phyloP scores from a whole-genome alignment of 176 grass and related monocot genomes.

The Pontederia crassipes region DNA sequence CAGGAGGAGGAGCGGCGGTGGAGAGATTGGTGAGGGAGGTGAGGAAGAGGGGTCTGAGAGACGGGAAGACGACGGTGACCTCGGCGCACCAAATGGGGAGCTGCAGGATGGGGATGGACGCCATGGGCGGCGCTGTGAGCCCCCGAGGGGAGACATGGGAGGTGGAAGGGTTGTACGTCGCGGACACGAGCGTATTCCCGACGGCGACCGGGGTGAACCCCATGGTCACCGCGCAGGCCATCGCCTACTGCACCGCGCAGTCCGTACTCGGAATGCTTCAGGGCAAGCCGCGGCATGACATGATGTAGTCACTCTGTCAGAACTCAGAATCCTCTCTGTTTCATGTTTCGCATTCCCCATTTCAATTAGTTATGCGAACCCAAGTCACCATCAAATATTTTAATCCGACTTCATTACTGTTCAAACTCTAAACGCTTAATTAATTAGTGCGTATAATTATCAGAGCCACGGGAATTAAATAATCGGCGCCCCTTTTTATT shows the following conservation, averaged over 20 bases:
- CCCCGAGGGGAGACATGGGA: constrained; percentile 19
- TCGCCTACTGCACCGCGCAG: constrained; percentile 18
- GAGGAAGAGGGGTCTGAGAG: not conserved
- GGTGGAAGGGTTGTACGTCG: constrained; percentile 22
- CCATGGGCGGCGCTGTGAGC: not conserved
- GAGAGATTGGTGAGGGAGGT: not conserved
- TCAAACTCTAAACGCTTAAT: no score
- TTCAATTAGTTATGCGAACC: no score
- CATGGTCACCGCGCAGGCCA: constrained; percentile 23
- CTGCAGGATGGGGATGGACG: constrained; percentile 16
- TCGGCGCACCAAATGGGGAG: constrained; percentile 26
- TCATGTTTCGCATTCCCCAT: no score
- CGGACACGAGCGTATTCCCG: constrained; percentile 19
- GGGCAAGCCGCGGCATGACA: not conserved
- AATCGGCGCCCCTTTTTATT: no score
- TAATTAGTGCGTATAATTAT: no score
- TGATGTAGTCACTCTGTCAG: no score
- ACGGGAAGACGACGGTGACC: not conserved
- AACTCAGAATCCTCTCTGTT: no score
- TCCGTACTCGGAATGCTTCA: not conserved
- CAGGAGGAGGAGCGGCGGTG: not conserved
- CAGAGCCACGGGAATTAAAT: no score
- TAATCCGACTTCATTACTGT: no score
- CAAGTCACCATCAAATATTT: no score
- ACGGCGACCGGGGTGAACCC: constrained; percentile 25